Conservation (phyloP, 257 asterid genomes). For the Nyctanthes arbortristis region DNA sequence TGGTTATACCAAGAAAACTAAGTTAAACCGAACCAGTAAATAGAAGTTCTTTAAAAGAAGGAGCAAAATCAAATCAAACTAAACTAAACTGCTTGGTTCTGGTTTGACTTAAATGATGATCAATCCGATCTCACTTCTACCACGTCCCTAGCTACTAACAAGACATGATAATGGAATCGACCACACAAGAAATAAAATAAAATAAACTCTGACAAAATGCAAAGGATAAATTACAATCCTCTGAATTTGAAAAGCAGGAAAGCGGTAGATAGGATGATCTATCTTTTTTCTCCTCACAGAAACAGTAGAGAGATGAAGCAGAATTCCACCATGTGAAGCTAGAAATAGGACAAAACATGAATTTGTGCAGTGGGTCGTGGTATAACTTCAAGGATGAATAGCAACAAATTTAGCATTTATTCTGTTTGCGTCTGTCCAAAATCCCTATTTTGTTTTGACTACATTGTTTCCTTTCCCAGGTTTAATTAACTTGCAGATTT, state of each 20-base stretch:
- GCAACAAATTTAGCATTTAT: conserved; percentile 34
- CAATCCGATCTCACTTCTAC: too few species aligned
- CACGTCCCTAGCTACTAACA: too few species aligned
- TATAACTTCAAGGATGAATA: background rate
- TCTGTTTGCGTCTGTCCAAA: conserved; percentile 25
- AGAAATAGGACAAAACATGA: conserved; percentile 26
- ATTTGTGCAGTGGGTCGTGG: background rate
- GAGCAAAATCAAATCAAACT: too few species aligned
- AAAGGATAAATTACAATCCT: background rate
- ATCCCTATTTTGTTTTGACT: conserved; percentile 1
- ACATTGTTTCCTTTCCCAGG: conserved; percentile 26
- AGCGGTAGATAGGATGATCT: too few species aligned
- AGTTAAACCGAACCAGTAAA: too few species aligned
- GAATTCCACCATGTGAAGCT: background rate
- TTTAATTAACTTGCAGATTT: background rate
- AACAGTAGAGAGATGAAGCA: background rate
- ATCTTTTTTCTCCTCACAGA: too few species aligned
- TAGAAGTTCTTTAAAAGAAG: too few species aligned
- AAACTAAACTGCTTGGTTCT: too few species aligned
- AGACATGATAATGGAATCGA: too few species aligned
- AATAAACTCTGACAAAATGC: background rate
- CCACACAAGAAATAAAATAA: background rate
- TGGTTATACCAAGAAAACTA: too few species aligned
- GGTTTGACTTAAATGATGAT: too few species aligned
- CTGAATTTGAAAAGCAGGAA: too few species aligned